Base-by-base conservation (phyloP, 768 basidiomycete species). In the Hypsizygus marmoreus region DNA sequence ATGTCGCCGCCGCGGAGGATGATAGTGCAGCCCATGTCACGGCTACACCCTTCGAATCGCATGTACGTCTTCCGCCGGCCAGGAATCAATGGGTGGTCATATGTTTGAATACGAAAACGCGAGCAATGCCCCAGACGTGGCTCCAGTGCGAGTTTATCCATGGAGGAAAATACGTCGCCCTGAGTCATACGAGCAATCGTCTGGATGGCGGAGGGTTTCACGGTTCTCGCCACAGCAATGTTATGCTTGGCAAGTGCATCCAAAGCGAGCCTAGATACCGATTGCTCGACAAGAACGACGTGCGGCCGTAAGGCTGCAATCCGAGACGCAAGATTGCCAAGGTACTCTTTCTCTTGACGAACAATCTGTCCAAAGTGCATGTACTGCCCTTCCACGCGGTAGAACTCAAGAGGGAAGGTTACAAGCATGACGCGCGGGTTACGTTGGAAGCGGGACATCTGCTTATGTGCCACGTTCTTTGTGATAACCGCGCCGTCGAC, bases 401-500 rank as follows among this genome's bases (percentile, higher is more conserved):
- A 86, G 57, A 95, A 98, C 62, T 98, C 97, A 45, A 92, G 70
- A 0, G 95, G 94, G 55, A 97, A 95, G 1, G 95, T 95, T 44
- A 97, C 85, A 16, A 97, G 79, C 94, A 98, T 97, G 57, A 99
- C 81, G 12, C 95, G 85, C 2, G 97, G 94, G 58, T 94, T 92
- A 36, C 78, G 75, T 51, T 92, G 80, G 16, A 75, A 73, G 39
- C 92, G 77, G 14, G 88, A 76, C 95, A 99, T 97, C 53, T 84
- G 81, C 67, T 97, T 97, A 66, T 98, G 95, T 2, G 94, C 91
- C 7, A 98, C 86, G 57, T 97, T 97, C 76, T 99, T 98, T 13
- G 95, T 95, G 58, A 97, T 97, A 45, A 98, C 93, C 4, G 88
- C 91, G 10, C 97, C 97, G 43, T 93, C 89, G 34, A 99, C 91